Evolutionary conservation across 2,329 filamentous ascomycete genomes (phyloP), one percentile per base, ranked within the genome.

Genomic region (Hypoxylon sp.): DNA sequence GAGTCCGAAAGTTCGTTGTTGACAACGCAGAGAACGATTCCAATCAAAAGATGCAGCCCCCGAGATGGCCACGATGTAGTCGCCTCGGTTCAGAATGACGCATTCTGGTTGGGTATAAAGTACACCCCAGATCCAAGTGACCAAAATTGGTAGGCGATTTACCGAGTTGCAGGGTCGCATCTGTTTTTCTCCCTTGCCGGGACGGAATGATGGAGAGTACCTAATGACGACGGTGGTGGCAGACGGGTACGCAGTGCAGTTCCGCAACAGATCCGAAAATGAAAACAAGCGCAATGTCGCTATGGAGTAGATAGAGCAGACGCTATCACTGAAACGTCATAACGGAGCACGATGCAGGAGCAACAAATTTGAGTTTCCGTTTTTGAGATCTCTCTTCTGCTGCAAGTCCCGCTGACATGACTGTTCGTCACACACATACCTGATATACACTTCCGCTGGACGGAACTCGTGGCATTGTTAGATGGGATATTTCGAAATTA

Each of bases 341-440:
- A 67, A 71, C 68, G 66, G 68, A 71, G 68, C 58, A 69, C 66
- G 51, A 65, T 60, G 68, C 51, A 62, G 56, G 46, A 58, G 63
- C 38, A 46, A 45, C 46, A 45, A 28, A 50, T 46, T 49, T 30
- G 34, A 32, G 38, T 41, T 61, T 46, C 66, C 61, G 64, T 53
- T 67, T 67, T 67, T 49, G 25, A 41, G 43, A 58, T 49, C 43
- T 49, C 46, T 56, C 45, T 58, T 51, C 30, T 60, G 49, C 45
- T 63, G 59, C 11, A 28, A 28, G 43, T 43, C 41, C 63, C 63
- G 55, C 32, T 63, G 50, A 63, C 46, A 63, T 59, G 66, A 49
- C 59, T 38, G 62, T 49, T 57, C 49, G 60, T 63, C 32, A 48
- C 52, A 50, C 58, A 60, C 23, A 49, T 38, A 21, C 21, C 41